Evolutionary conservation across 495 filamentous ascomycete genomes (phyloP), one percentile per base, ranked within the genome.

Genomic region (Aspergillus mulundensis): DNA sequence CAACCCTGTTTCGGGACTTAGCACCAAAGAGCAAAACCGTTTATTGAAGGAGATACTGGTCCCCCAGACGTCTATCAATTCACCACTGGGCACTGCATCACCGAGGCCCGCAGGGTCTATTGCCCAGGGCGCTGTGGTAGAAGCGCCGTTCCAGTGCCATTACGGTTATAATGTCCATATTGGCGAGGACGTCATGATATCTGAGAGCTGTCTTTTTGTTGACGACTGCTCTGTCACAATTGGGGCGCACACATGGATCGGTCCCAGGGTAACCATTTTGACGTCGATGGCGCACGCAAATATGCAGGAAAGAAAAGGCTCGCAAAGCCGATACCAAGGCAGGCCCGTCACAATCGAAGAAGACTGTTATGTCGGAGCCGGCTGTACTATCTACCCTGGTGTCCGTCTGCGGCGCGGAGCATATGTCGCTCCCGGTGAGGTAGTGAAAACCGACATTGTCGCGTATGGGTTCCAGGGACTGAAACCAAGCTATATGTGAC

Each of bases 101-200:
- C 51, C 65, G 38, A 68, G 66, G 24, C 62, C 66, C 18, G 44
- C 54, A 5, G 87, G 88, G n/a, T 79, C 80, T 30, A 84, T 95
- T 18, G 90, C 90, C 19, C 80, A 86, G 39, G 83, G 88, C 47
- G 87, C 88, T 7, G 79, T 84, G 38, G 89, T 98, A 39, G 91
- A 97, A 56, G 85, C 89, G 2, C 93, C 94, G 12, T 97, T 98
- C 67, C 86, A 78, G 34, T 97, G 94, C 69, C 91, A 96, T 63
- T 98, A 97, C 64, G 94, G 94, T 2, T 96, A 96, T 65, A 97
- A 98, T 63, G 88, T 97, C 60, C 80, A 81, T 36, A 86, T 98
- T 58, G 94, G 89, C 20, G 88, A 92, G 61, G 85, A 94, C 63
- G 90, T 94, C 7, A 81, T 86, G 58, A 91, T 98, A 56, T 89